Evolutionary conservation across 306 rosid genomes (phyloP), one percentile per base, ranked within the genome.

Genomic region (Trichosanthes truncata): DNA sequence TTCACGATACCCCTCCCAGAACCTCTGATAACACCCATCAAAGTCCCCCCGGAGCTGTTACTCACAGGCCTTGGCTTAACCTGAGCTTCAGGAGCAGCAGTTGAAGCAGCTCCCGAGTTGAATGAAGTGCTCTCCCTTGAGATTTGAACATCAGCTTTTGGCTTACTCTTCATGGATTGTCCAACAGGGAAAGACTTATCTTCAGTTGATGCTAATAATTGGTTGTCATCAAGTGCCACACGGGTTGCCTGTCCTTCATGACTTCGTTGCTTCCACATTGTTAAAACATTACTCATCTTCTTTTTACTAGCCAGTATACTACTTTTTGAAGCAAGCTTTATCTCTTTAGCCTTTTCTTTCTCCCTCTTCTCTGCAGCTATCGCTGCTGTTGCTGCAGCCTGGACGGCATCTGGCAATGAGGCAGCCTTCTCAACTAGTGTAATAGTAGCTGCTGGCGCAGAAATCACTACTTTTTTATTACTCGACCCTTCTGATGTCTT

Each of bases 241-340:
- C 90, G 97, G 82, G 95, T 88, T 67, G 89, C 88, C 78, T 91
- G 97, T 46, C 97, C 97, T 86, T 95, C 98, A 83, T 92, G 94
- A 82, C 97, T 95, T 84, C 98, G 86, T 85, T 95, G 98, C 83
- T 95, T 95, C 98, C 98, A 95, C 92, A 95, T 87, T 21, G 97
- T 78, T 87, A 95, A 86, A 21, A 95, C 98, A 86, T 92, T 95
- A 86, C 84, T 95, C 96, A 95, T 95, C 85, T 95, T 95, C 88
- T 93, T 93, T 88, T 95, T 95, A 82, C 86, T 95, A 79, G 98
- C 97, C 79, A 95, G 83, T 89, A 95, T 89, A 85, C 97, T 95
- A 87, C 91, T 95, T 81, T 91, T 95, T 75, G 96, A 95, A 80
- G 98, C 97, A 74, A 95, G 90, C 81, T 95, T 95, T 63, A 95